Base-by-base conservation (phyloP, 1,139 yeast species). In the Trichomonascaceae sp. region DNA sequence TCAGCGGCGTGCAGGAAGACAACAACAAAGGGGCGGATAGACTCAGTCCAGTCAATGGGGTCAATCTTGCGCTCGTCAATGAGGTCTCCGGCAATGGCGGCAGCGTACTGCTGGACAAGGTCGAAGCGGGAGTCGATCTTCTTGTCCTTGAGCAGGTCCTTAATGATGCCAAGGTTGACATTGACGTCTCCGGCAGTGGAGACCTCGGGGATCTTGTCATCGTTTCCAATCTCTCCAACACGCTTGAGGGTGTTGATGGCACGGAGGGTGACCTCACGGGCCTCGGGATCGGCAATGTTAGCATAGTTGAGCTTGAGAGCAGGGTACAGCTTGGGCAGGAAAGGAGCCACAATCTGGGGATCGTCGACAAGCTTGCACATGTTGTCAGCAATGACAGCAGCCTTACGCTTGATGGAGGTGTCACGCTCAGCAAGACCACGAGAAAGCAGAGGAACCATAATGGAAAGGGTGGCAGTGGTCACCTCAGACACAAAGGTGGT, bases 351-450 rank as follows among this genome's bases (percentile, higher is more conserved):
- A 60, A 89, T 89, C 73, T 89, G 97, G 54, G 98, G 98, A 65
- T 89, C 98, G 61, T 89, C 97, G 70, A 89, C 98, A 69, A 89
- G 82, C 73, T 89, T 89, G 81, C 98, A 89, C 98, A 89, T 89
- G 93, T 89, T 89, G 67, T 89, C 98, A 57, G 87, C 81, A 67
- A 89, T 89, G 62, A 89, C 98, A 55, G 98, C 98, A 58, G 97
- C 79, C 76, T 89, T 89, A 76, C 98, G 87, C 81, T 89, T 89
- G 74, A 89, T 89, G 54, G 97, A 74, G 52, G 98, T 89, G 58
- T 89, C 98, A 75, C 98, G 92, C 74, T 89, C 98, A 62, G 93
- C 93, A 62, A 89, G 76, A 85, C 98, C 98, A 80, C 98, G 87
- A 53, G 93, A 76, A 64, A 89, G 76, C 64, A 89, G 76, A 62